Evolutionary conservation across 225 moss, liverwort and hornwort species (phyloP).

Genomic region (Marchantia polymorpha): DNA sequence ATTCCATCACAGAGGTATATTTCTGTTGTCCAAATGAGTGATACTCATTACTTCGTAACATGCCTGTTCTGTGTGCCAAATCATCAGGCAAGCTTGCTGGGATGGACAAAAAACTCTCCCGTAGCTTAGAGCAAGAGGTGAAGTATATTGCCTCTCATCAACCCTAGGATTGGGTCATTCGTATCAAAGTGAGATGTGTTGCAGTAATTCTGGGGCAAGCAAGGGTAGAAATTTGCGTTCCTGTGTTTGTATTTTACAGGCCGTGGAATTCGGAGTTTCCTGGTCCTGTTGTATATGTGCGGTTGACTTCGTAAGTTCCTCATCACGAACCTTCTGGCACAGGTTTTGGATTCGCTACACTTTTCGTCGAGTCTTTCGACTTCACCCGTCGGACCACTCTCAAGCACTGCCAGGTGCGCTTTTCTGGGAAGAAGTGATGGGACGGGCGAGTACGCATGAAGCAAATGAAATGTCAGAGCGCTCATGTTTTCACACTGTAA

Average conservation of each 20-base stretch:
- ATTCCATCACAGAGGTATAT: too few species aligned
- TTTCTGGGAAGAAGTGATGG: neutral
- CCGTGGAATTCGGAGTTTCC: neutral
- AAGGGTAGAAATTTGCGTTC: too few species aligned
- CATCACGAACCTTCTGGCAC: neutral
- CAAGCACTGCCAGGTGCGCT: constrained; percentile 79
- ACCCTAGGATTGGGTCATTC: neutral
- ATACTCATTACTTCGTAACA: neutral
- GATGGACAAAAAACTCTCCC: constrained; percentile 89
- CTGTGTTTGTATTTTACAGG: too few species aligned
- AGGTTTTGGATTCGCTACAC: constrained; percentile 89
- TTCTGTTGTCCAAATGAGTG: too few species aligned
- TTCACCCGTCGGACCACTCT: constrained; percentile 90
- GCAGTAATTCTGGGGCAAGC: neutral
- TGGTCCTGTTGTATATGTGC: neutral
- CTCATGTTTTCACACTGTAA: neutral
- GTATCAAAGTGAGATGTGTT: neutral
- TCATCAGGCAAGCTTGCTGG: constrained; percentile 90
- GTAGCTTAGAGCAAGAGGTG: constrained; percentile 96
- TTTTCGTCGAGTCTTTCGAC: constrained; percentile 72
- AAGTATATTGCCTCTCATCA: neutral
- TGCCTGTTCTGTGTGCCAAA: neutral
- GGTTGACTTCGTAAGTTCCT: neutral
- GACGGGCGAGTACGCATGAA: neutral
- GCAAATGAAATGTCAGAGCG: neutral